A percentile compares a stretch with the other conserved stretches of the same genome.
Conservation (phyloP, 148 eudicot genomes). For the Camellia lanceoleosa region DNA sequence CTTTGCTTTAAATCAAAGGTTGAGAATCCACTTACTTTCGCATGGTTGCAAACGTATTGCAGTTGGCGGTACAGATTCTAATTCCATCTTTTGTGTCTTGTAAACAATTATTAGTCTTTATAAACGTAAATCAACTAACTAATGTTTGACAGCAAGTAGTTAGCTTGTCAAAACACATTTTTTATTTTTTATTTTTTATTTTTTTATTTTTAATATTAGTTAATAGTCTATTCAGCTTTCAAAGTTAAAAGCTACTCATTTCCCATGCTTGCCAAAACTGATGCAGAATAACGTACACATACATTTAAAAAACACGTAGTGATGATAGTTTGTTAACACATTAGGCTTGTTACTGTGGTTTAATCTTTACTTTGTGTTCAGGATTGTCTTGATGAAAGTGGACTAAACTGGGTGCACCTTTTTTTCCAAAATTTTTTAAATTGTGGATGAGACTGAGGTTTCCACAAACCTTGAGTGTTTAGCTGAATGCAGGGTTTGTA, state of each 20-base stretch:
- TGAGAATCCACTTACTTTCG: not conserved
- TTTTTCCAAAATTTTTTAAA: too few species aligned
- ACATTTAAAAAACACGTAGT: too few species aligned
- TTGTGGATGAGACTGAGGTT: not conserved
- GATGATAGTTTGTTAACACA: not conserved
- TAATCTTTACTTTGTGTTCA: not conserved
- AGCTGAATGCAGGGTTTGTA: not conserved
- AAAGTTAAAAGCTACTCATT: too few species aligned
- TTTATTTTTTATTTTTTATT: too few species aligned
- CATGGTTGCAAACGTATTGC: constrained; percentile 2
- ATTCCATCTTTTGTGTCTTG: not conserved
- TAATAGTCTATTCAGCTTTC: constrained; percentile 1
- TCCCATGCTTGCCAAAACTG: too few species aligned
- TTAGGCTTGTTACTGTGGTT: not conserved
- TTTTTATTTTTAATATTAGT: not conserved
- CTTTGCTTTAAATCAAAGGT: constrained; percentile 6
- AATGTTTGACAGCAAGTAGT: not conserved
- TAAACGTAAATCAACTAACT: not conserved
- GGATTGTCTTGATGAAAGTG: not conserved
- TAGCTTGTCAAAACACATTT: not conserved
- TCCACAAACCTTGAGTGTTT: not conserved
- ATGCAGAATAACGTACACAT: too few species aligned
- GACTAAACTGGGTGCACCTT: too few species aligned
- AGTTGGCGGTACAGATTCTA: not conserved
- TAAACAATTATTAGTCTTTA: not conserved